These are phyloP conservation scores for Aspergillus sojae DNA, from an alignment of 2,329 filamentous ascomycete species.

Conservation along the genomic window DNA sequence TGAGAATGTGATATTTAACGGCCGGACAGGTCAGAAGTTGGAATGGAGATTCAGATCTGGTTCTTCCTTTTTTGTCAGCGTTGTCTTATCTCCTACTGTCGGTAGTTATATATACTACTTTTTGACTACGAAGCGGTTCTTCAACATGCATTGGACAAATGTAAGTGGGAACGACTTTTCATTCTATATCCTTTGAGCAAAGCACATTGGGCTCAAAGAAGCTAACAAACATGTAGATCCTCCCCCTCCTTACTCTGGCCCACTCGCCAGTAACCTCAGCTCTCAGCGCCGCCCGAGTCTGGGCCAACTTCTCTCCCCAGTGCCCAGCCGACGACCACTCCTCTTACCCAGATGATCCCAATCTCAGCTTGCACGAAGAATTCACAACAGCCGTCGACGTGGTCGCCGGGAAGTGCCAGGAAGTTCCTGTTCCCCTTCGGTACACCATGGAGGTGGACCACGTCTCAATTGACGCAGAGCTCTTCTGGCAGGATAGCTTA, in stretches of 20 bases:
- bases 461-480: slow-evolving; percentile 31
- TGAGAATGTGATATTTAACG: not conserved
- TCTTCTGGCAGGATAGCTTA: slow-evolving; percentile 19
- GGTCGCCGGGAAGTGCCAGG: slow-evolving; percentile 26
- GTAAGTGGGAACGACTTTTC: slow-evolving; percentile 1
- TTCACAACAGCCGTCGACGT: slow-evolving; percentile 26
- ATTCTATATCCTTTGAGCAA: not conserved
- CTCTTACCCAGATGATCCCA: not conserved
- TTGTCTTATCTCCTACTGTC: not conserved
- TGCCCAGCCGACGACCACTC: slow-evolving; percentile 23
- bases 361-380: slow-evolving; percentile 16
- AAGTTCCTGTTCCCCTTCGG: slow-evolving; percentile 28
- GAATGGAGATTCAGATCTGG: not conserved
- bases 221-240: slow-evolving; percentile 17
- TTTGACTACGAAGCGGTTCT: too few relatives aligned
- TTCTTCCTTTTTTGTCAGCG: too few relatives aligned
- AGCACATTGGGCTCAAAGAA: slow-evolving; percentile 53
- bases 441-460: slow-evolving; percentile 28
- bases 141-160: slow-evolving; percentile 12
- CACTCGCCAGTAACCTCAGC: slow-evolving; percentile 22
- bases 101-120: not conserved
- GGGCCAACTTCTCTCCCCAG: slow-evolving; percentile 34
- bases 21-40: not conserved
- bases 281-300: slow-evolving; percentile 29
- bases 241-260: slow-evolving; percentile 23